Base-by-base conservation (phyloP, 257 asterid genomes). In the Leonotis leonurus region DNA sequence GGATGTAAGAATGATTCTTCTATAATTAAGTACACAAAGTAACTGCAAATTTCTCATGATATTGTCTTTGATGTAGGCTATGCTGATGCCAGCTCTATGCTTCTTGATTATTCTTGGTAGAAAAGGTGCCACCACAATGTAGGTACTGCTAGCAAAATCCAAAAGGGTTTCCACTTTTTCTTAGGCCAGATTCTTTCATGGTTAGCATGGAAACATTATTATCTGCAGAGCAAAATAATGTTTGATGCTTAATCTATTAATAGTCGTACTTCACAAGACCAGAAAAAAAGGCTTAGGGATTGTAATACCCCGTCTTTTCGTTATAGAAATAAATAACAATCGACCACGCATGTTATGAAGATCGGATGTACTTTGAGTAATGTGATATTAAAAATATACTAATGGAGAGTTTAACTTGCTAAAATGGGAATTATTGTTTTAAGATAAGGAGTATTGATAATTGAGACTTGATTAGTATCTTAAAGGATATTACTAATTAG, bases 101-200 rank as follows among this genome's bases (percentile, higher is more conserved):
- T 88, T 75, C 52, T 70, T 90, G 82, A 88, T 57, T 73, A 88
- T 90, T 58, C 12, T 79, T 71, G 87, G 94, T 37, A 80, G 55
- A 56, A 77, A 68, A 37, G 76, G 69, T 40, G 91, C 95, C 29
- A 72, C 95, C 25, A 64, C 70, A 11, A 59, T 63, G 53, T 95
- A 90, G 98, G 96, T 88, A 77, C 40, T 6, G 3, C 1, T 4
- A 13, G 18, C 29, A 30, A 33, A 22, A 27, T 32, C 37, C 2
- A 37, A 3, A 12, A 27, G 29, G 22, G 29, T 18, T 39, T n/a
- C n/a, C n/a, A n/a, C n/a, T n/a, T n/a, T n/a, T n/a, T n/a, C n/a
- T 2, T 43, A 3, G 17, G 8, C 8, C 36, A 32, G 43, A 9
- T 36, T 36, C 43, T 27, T 27, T 3, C n/a, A n/a, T n/a, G n/a